Conservation (phyloP, 139 green algal genomes). For the Coccomyxa sp. region DNA sequence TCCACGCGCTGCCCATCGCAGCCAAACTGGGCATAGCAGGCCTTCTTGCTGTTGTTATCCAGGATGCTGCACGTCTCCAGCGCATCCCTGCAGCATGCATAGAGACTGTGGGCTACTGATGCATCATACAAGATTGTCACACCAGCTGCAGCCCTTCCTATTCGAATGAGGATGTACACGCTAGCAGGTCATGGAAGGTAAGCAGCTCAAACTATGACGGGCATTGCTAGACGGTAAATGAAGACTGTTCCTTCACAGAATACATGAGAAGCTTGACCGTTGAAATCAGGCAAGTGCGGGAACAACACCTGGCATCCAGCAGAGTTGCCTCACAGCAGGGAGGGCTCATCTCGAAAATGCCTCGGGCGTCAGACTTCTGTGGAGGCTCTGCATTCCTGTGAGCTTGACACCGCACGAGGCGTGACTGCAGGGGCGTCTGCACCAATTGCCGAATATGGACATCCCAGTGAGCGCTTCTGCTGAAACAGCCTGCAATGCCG, state of each 20-base stretch:
- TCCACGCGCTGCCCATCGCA: background rate
- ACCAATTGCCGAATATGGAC: no score
- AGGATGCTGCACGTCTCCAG: background rate
- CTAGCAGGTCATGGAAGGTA: background rate
- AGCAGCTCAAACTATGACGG: background rate
- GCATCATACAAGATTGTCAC: background rate
- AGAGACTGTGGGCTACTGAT: background rate
- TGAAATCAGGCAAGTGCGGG: background rate
- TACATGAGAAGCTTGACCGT: background rate
- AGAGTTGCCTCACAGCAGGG: background rate
- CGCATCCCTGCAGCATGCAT: background rate
- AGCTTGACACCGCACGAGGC: background rate
- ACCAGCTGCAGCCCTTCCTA: background rate
- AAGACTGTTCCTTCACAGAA: background rate
- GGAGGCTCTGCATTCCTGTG: background rate
- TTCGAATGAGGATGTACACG: background rate
- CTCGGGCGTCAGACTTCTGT: background rate
- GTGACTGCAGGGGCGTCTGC: background rate
- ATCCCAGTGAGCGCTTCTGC: background rate
- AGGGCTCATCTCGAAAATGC: background rate
- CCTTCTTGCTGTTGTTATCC: background rate
- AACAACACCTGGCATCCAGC: background rate
- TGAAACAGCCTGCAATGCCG: background rate
- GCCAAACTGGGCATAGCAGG: background rate
- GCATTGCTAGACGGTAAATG: background rate